phyloP scores from a whole-genome alignment of 2,329 filamentous ascomycete genomes.

The Botrytis tulipae region DNA sequence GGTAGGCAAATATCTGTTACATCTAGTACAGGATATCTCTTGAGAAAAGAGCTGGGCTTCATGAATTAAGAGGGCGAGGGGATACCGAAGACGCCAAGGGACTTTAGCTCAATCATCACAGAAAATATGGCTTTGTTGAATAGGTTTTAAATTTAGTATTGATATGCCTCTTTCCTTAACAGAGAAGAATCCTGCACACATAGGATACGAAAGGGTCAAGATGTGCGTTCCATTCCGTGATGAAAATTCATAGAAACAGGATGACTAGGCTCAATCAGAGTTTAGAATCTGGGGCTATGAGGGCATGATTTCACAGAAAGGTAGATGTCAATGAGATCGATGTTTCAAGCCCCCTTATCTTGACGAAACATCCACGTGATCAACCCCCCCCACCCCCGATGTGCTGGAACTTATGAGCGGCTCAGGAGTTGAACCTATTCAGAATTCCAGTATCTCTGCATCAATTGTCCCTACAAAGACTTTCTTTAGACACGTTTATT shows the following conservation, averaged over 20 bases:
- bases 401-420: neutral
- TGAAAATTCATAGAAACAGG: neutral
- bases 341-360: neutral
- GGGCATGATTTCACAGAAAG: neutral
- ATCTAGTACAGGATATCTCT: neutral
- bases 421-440: accelerated
- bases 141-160: neutral
- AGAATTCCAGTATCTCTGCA: neutral
- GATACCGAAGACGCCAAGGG: accelerated
- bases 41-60: neutral
- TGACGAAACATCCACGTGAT: neutral
- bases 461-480: accelerated
- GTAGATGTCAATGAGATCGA: neutral
- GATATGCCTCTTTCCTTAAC: neutral
- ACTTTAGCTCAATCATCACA: neutral
- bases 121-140: neutral
- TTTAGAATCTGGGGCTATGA: neutral
- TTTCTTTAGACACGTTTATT: accelerated
- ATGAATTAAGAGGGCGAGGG: neutral
- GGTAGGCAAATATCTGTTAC: neutral
- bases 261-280: neutral
- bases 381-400: neutral
- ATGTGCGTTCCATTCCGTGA: neutral
- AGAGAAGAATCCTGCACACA: neutral
- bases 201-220: neutral